phyloP scores from a whole-genome alignment of 208 protist species.

The Trypanosoma melophagium region DNA sequence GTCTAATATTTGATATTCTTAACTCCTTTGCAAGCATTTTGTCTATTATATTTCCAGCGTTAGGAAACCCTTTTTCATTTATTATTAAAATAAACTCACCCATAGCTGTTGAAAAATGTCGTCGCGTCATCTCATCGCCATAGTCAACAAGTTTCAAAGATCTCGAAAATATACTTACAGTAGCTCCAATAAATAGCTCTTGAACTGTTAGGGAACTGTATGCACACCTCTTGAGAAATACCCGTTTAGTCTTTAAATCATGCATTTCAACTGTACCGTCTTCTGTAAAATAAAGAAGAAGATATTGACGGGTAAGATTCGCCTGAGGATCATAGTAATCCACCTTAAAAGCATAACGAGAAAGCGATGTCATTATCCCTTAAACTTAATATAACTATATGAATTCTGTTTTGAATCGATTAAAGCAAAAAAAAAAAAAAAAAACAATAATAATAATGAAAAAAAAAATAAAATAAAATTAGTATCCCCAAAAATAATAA shows the following conservation, averaged over 20 bases:
- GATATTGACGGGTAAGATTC: conserved; percentile 84
- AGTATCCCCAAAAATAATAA: no score
- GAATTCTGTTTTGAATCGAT: conserved; percentile 16
- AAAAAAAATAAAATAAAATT: neutral
- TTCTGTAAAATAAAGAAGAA: conserved; percentile 87
- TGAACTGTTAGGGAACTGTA: conserved; percentile 79
- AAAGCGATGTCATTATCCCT: conserved; percentile 43
- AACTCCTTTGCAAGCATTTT: conserved; percentile 53
- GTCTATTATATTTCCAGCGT: conserved; percentile 53
- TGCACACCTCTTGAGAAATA: conserved; percentile 92
- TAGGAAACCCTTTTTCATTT: conserved; percentile 34
- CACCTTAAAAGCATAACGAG: conserved; percentile 79
- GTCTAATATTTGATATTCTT: conserved; percentile 66
- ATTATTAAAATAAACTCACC: conserved; percentile 72
- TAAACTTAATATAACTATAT: neutral
- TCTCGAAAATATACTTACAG: conserved; percentile 91
- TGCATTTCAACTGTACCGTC: conserved; percentile 95
- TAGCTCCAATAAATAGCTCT: conserved; percentile 92
- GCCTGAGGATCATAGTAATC: conserved; percentile 92
- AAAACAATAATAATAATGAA: conserved; percentile 10
- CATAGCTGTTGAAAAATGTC: conserved; percentile 53
- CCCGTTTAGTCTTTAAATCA: conserved; percentile 88
- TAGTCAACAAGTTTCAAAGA: conserved; percentile 92
- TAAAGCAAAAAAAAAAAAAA: conserved; percentile 25
- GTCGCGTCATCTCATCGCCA: conserved; percentile 86